Base-by-base conservation (phyloP, 129 eudicot species). In the Lactuca sativa region DNA sequence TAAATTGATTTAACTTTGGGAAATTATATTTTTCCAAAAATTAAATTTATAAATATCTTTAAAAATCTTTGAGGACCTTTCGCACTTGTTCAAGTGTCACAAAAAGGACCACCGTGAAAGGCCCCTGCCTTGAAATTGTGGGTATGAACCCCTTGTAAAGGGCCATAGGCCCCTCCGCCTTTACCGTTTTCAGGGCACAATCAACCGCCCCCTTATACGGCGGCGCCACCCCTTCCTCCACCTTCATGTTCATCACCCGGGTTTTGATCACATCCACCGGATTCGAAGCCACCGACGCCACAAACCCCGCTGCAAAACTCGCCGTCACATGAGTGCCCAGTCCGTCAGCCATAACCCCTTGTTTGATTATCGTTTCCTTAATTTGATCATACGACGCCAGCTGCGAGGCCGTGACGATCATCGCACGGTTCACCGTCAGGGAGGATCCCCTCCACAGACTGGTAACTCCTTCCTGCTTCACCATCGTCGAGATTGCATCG, bases 371-470 rank as follows among this genome's bases (percentile, higher is more conserved):
- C 54, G 72, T 51, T 59, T 90, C 95, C 77, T 90, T 90, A 49
- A 90, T 43, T 73, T 90, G 85, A 71, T 90, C 95, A 38, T 90
- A 90, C 32, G 97, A 86, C 31, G 97, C 97, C 17, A 90, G 75
- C 60, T 90, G 97, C 12, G 95, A 86, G 4, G 97, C 90, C 2
- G 97, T 90, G 6, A 86, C 97, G 13, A 90, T 74, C 97, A 90
- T 90, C 4, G 97, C 97, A 21, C 95, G 90, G 81, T 86, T 86
- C 88, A 90, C 97, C n/a, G 96, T 90, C 4, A 90, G 84, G 0
- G 88, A 78, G 14, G 95, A 90, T 12, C 95, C 95, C 59, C 91
- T 86, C 95, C 91, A 90, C 80, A 86, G 82, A 59, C 85, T 79
- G 33, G 79, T 52, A 14, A 90, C 67, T 12, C 97, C 97, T 48